phyloP scores from a whole-genome alignment of 345 rosid species.

The Triadica sebifera region DNA sequence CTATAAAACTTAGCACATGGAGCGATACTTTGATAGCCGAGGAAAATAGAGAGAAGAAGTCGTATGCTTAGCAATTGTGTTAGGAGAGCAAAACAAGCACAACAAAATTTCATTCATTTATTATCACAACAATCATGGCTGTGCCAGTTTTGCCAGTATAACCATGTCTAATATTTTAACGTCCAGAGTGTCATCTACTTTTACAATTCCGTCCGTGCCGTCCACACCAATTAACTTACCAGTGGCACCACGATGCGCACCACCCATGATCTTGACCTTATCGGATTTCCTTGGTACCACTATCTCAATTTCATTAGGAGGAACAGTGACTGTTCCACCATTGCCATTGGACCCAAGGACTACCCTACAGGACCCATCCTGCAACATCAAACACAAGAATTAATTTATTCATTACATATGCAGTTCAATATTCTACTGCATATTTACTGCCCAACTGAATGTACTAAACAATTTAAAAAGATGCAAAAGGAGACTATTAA shows the following conservation, averaged over 20 bases:
- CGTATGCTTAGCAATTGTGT: too few species aligned
- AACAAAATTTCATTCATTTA: not conserved
- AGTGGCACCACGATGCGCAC: conserved; percentile 68
- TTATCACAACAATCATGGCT: conserved; percentile 1
- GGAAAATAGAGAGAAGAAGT: too few species aligned
- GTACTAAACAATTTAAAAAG: not conserved
- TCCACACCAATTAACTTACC: conserved; percentile 95
- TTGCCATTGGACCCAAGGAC: conserved; percentile 57
- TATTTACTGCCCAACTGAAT: not conserved
- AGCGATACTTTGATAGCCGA: not conserved
- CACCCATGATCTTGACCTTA: conserved; percentile 83
- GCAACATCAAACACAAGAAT: conserved; percentile 14
- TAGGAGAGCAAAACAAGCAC: too few species aligned
- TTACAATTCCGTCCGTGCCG: conserved; percentile 84
- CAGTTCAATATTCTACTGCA: not conserved
- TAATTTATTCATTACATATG: not conserved
- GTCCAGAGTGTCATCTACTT: conserved; percentile 78
- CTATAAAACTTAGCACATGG: too few species aligned
- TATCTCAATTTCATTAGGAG: conserved; percentile 57
- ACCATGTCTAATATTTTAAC: conserved; percentile 86
- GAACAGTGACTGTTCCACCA: conserved; percentile 48
- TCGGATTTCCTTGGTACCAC: conserved; percentile 80
- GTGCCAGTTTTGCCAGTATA: conserved; percentile 61
- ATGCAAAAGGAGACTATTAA: too few species aligned
- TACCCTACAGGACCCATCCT: conserved; percentile 88